A percentile compares a stretch with the other conserved stretches of the same genome.
Evolutionary conservation across 192 early-diverging fungal species (phyloP).

Genomic region (Coemansia sp.): DNA sequence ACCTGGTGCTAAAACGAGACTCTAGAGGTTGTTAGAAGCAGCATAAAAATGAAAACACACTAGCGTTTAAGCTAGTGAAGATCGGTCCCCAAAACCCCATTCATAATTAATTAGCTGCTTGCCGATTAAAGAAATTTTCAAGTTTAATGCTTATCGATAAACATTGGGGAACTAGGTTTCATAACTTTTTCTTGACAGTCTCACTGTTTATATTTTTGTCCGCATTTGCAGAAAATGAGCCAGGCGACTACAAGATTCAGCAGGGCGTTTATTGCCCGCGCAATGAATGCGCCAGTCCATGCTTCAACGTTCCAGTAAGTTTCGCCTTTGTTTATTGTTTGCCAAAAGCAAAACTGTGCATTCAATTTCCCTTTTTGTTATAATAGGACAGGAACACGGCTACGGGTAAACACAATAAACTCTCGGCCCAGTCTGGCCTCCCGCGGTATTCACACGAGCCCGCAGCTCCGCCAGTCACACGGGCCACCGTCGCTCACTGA

Average conservation of each 20-base stretch:
- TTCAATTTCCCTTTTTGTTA: background rate
- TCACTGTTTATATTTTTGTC: background rate
- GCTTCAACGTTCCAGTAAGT: conserved; percentile 5
- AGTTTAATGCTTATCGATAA: background rate
- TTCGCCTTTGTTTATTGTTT: background rate
- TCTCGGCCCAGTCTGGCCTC: background rate
- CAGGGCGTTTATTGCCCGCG: conserved; percentile 13
- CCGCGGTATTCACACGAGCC: conserved; percentile 22
- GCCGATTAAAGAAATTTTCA: background rate
- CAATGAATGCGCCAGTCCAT: conserved; percentile 11
- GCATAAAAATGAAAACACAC: too few relatives aligned
- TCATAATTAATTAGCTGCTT: background rate
- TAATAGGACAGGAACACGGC: background rate
- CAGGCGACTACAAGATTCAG: conserved; percentile 16
- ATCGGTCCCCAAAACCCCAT: too few relatives aligned
- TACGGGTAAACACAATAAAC: conserved; percentile 2
- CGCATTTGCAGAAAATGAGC: conserved; percentile 1
- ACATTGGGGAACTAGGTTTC: background rate
- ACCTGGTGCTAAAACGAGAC: too few relatives aligned
- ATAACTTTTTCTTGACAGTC: background rate
- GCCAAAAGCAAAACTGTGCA: background rate
- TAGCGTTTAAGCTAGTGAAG: too few relatives aligned
- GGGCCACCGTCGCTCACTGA: background rate
- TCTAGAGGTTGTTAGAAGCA: too few relatives aligned
- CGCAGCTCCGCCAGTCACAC: conserved; percentile 4